phyloP scores from a whole-genome alignment of 2,329 filamentous ascomycete species.

The Nemania serpens region DNA sequence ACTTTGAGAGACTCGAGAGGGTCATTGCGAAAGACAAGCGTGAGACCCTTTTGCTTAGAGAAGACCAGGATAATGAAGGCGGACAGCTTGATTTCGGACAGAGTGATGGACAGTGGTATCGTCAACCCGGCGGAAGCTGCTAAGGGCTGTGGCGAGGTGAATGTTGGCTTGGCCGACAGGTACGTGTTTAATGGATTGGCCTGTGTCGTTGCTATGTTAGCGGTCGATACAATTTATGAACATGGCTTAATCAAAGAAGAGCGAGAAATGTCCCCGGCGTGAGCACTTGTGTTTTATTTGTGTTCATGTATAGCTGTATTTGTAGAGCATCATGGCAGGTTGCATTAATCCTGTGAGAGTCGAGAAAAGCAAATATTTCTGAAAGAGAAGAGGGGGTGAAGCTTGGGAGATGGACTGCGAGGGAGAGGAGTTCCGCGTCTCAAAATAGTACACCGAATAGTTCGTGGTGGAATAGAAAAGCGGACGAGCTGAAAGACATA shows the following conservation, averaged over 20 bases:
- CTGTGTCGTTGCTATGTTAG: conserved; percentile 59
- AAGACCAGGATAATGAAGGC: conserved; percentile 98
- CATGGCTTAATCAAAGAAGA: too few relatives aligned
- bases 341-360: too few relatives aligned
- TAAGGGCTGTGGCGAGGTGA: conserved; percentile 89
- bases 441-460: conserved; percentile 10
- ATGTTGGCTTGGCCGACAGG: conserved; percentile 85
- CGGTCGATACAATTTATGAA: conserved; percentile 44
- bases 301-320: too few relatives aligned
- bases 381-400: too few relatives aligned
- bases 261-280: too few relatives aligned
- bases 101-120: conserved; percentile 94
- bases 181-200: conserved; percentile 98
- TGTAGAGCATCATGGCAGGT: too few relatives aligned
- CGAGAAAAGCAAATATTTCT: too few relatives aligned
- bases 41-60: conserved; percentile 95
- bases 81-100: conserved; percentile 93
- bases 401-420: conserved; percentile 13
- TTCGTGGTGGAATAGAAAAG: conserved; percentile 26
- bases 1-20: conserved; percentile 97
- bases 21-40: conserved; percentile 96
- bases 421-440: not conserved
- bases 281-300: too few relatives aligned
- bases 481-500: conserved; percentile 28
- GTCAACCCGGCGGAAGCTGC: conserved; percentile 91